Evolutionary conservation across 2,329 filamentous ascomycete genomes (phyloP).

Genomic region (Penicillium vulpinum): DNA sequence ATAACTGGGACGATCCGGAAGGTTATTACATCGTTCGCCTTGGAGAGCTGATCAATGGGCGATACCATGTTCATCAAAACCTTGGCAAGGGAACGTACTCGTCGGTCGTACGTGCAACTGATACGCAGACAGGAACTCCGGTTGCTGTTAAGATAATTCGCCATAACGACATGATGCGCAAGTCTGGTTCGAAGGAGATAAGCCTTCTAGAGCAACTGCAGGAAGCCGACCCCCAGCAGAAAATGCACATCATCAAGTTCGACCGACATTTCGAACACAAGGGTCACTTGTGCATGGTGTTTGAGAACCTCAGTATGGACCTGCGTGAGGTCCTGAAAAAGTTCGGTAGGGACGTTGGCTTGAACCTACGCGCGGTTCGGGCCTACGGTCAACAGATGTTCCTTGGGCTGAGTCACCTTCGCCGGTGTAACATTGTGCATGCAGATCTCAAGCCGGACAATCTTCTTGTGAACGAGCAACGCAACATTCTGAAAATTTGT

Average conservation of each 20-base stretch:
- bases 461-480: constrained; percentile 82
- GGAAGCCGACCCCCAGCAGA: constrained; percentile 80
- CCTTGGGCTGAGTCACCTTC: constrained; percentile 79
- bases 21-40: constrained; percentile 95
- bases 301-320: constrained; percentile 91
- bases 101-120: constrained; percentile 84
- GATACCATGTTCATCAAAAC: constrained; percentile 84
- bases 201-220: constrained; percentile 87
- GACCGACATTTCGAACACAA: constrained; percentile 90
- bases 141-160: constrained; percentile 98
- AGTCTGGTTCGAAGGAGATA: constrained; percentile 92
- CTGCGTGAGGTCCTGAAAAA: constrained; percentile 92
- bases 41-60: constrained; percentile 83
- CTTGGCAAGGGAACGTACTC: constrained; percentile 96
- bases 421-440: constrained; percentile 90
- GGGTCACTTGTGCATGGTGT: constrained; percentile 92
- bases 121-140: constrained; percentile 70
- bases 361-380: constrained; percentile 83
- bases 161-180: constrained; percentile 88
- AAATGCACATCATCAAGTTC: constrained; percentile 87
- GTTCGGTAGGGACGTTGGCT: constrained; percentile 89
- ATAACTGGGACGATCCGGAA: constrained; percentile 91
- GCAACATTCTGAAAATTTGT: constrained; percentile 87
- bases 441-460: constrained; percentile 98
- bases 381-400: constrained; percentile 95